A percentile compares a stretch with the other conserved stretches of the same genome.
Evolutionary conservation across 2,329 filamentous ascomycete species (phyloP).

Genomic region (Sporothrix variecibatus): DNA sequence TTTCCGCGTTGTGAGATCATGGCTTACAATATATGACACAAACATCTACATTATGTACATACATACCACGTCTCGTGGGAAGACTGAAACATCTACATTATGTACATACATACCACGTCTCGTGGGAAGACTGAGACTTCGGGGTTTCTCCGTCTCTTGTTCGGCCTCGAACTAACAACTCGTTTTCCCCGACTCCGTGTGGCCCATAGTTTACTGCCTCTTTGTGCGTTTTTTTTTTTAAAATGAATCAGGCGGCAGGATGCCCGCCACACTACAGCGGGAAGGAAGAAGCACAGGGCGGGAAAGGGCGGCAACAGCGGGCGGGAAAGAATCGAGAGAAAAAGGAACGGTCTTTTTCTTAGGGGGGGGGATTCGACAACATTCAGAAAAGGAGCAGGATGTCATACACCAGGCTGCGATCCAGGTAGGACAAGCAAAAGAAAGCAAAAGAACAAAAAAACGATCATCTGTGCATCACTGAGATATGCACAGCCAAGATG

Average conservation of each 20-base stretch:
- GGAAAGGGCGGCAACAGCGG: constrained; percentile 10
- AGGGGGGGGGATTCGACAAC: neutral
- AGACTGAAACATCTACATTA: no score
- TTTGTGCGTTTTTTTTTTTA: neutral
- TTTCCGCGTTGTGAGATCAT: neutral
- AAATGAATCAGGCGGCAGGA: neutral
- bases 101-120: no score
- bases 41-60: no score
- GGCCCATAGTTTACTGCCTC: neutral
- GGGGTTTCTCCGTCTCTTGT: neutral
- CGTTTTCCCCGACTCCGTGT: neutral
- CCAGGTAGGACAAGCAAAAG: neutral
- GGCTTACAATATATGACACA: neutral
- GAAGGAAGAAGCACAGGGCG: neutral
- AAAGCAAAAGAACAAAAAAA: neutral
- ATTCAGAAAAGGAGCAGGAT: neutral
- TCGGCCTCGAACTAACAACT: neutral
- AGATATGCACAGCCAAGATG: neutral
- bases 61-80: neutral
- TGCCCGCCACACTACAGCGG: neutral
- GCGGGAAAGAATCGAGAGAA: neutral
- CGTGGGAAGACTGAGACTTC: neutral
- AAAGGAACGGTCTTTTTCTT: neutral
- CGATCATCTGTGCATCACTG: neutral
- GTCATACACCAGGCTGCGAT: neutral